Evolutionary conservation across 208 protist species (phyloP).

Genomic region (Angomonas deanei): DNA sequence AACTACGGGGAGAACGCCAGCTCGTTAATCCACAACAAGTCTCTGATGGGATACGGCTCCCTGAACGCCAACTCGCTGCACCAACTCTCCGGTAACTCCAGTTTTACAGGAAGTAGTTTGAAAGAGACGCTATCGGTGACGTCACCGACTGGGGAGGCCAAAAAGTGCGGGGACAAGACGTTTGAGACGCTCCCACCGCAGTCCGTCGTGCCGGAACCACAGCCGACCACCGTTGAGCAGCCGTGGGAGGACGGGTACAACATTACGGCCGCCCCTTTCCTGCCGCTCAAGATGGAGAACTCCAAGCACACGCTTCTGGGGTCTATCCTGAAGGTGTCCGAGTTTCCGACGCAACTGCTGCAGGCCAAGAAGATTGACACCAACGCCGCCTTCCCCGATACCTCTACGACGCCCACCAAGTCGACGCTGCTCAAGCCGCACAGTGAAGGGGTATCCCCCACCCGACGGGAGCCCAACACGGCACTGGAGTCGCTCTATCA

Average conservation of each 20-base stretch:
- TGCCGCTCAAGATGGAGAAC: conserved; percentile 30
- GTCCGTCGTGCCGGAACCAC: conserved; percentile 16
- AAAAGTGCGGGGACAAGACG: conserved; percentile 16
- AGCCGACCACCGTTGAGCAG: conserved; percentile 23
- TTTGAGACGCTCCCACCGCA: conserved; percentile 30
- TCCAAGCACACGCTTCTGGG: conserved; percentile 57
- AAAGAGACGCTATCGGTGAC: conserved; percentile 10
- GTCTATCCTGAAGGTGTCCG: conserved; percentile 37
- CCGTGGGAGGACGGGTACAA: conserved; percentile 69
- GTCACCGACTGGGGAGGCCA: conserved; percentile 9
- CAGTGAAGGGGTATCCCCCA: not conserved
- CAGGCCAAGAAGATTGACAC: conserved; percentile 22
- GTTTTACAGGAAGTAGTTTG: conserved; percentile 32
- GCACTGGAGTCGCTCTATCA: conserved; percentile 47
- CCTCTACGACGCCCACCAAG: not conserved
- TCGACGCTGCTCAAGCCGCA: conserved; percentile 11
- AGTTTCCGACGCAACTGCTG: conserved; percentile 43
- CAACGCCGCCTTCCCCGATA: not conserved
- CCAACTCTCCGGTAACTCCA: conserved; percentile 45
- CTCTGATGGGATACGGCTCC: conserved; percentile 72
- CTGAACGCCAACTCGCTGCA: conserved; percentile 80
- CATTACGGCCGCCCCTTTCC: conserved; percentile 43
- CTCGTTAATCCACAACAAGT: conserved; percentile 49
- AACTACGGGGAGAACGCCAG: conserved; percentile 33
- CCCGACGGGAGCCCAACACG: conserved; percentile 8